Conservation (phyloP, 805 yeast species). For the Myxozyma udenii region DNA sequence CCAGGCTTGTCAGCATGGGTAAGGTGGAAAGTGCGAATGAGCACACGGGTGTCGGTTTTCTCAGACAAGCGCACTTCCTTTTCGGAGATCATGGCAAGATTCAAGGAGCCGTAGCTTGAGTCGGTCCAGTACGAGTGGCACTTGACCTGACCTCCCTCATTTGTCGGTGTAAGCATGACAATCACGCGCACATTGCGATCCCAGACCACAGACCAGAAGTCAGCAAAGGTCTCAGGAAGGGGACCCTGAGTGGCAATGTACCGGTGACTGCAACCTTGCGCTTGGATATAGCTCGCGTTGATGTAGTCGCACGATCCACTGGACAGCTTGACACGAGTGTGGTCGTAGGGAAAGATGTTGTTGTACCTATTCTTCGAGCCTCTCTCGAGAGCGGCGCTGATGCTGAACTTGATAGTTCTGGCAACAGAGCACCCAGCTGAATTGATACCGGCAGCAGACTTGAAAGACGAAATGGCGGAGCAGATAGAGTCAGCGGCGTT, state of each 20-base stretch:
- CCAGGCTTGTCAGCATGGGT: conserved; percentile 35
- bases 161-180: conserved; percentile 71
- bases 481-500: neutral
- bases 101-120: conserved; percentile 46
- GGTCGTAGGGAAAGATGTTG: conserved; percentile 84
- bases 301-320: conserved; percentile 56
- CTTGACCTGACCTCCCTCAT: conserved; percentile 77
- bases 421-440: neutral
- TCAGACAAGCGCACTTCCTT: conserved; percentile 19
- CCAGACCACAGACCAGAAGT: conserved; percentile 77
- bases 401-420: conserved; percentile 3
- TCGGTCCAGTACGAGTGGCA: conserved; percentile 83
- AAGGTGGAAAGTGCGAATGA: conserved; percentile 48
- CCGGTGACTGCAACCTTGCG: conserved; percentile 41
- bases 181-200: conserved; percentile 66
- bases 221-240: conserved; percentile 68
- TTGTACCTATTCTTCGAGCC: conserved; percentile 82
- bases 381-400: conserved; percentile 66
- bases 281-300: conserved; percentile 70
- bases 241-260: conserved; percentile 97
- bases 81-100: conserved; percentile 34
- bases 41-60: conserved; percentile 28
- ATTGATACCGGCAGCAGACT: neutral
- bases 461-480: neutral
- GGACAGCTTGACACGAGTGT: conserved; percentile 67